A percentile compares a stretch with the other conserved stretches of the same genome.
Conservation (phyloP, 2,329 filamentous ascomycete genomes). For the Penicillium vulpinum region DNA sequence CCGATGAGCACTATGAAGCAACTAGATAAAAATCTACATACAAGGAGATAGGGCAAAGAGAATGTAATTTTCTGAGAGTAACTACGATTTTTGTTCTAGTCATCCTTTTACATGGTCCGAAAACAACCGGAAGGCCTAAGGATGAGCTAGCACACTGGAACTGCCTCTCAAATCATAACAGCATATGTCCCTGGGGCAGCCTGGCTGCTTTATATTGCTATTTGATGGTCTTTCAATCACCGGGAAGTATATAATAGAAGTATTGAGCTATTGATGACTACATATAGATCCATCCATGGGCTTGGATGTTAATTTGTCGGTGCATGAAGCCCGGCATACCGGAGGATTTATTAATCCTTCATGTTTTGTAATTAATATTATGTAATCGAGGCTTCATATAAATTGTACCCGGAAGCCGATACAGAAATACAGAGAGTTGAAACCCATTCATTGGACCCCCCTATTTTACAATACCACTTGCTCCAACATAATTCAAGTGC, state of each 20-base stretch:
- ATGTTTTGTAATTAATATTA: too few species aligned
- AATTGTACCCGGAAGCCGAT: too few species aligned
- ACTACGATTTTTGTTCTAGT: accelerated
- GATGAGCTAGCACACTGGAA: neutral
- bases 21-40: neutral
- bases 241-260: neutral
- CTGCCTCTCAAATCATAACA: too few species aligned
- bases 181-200: neutral
- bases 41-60: neutral
- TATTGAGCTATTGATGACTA: neutral
- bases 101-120: too few species aligned
- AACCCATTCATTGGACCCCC: too few species aligned
- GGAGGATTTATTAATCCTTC: too few species aligned
- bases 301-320: neutral
- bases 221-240: too few species aligned
- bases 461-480: too few species aligned
- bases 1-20: neutral
- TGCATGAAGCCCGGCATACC: too few species aligned
- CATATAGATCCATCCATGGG: too few species aligned
- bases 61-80: neutral
- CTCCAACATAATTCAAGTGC: neutral
- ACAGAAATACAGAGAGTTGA: too few species aligned
- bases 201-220: neutral
- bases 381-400: too few species aligned
- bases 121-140: neutral